Conservation (phyloP, 2,329 filamentous ascomycete genomes). For the Calonectria leucothoes region DNA sequence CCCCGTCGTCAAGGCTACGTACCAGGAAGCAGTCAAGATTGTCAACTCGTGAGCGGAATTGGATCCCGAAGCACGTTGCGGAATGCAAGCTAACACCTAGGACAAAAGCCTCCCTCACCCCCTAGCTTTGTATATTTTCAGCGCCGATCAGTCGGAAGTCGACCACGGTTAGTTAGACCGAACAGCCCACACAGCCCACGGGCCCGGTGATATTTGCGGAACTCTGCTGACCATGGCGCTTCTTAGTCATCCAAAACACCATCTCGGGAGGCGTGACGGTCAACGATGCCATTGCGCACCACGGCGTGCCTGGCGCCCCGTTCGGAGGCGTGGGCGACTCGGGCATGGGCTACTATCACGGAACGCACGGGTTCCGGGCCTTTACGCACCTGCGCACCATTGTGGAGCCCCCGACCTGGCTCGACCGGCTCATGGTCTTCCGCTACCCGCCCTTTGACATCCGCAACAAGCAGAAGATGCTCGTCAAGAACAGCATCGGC, state of each 20-base stretch:
- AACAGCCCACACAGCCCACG: not conserved
- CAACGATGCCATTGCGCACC: slow-evolving; percentile 56
- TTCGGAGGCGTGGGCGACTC: slow-evolving; percentile 60
- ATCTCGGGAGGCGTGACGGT: slow-evolving; percentile 58
- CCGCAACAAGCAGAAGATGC: not conserved
- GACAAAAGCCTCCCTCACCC: not conserved
- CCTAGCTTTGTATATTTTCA: slow-evolving; percentile 23
- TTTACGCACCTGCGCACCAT: slow-evolving; percentile 47
- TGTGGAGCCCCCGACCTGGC: slow-evolving; percentile 41
- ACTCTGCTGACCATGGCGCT: slow-evolving; percentile 9
- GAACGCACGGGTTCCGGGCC: slow-evolving; percentile 52
- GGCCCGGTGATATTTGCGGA: too few species aligned
- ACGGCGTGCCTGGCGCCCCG: slow-evolving; percentile 50
- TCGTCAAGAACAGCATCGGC: not conserved
- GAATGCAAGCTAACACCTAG: not conserved
- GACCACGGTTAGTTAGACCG: not conserved
- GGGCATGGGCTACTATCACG: slow-evolving; percentile 57
- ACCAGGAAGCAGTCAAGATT: slow-evolving; percentile 2
- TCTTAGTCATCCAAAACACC: slow-evolving; percentile 26
- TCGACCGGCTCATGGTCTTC: slow-evolving; percentile 25
- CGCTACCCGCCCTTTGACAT: not conserved
- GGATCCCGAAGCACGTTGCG: not conserved
- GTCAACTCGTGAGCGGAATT: not conserved
- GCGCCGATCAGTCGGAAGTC: not conserved
- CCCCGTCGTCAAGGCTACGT: slow-evolving; percentile 11